These are phyloP conservation scores for Phytophthora palmivora DNA, from an alignment of 352 stramenopile species.

Conservation along the genomic window DNA sequence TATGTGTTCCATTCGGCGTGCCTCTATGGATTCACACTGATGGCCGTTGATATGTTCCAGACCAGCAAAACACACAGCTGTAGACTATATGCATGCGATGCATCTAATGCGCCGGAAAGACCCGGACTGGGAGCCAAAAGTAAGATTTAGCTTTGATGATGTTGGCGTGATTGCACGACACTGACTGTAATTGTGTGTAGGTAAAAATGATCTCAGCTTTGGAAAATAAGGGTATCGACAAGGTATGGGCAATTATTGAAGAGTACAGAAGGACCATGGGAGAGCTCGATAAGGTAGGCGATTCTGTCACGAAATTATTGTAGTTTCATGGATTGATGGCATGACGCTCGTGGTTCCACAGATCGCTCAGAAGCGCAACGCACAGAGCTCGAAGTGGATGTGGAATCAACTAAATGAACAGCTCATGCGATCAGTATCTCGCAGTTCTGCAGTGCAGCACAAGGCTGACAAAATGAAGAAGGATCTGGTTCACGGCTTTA, in stretches of 20 bases:
- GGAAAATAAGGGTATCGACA: conserved; percentile 74
- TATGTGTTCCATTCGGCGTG: neutral
- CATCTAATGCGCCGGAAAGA: conserved; percentile 86
- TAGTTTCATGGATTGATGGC: neutral
- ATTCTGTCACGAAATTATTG: neutral
- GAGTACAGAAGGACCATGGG: conserved; percentile 70
- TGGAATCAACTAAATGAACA: conserved; percentile 84
- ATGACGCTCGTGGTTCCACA: conserved; percentile 20
- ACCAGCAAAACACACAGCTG: conserved; percentile 71
- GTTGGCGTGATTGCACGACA: neutral
- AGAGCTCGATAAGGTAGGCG: conserved; percentile 53
- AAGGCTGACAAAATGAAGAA: conserved; percentile 68
- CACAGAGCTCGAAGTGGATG: conserved; percentile 84
- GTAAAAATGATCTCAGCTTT: conserved; percentile 79
- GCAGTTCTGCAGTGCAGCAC: conserved; percentile 47
- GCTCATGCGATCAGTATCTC: conserved; percentile 69
- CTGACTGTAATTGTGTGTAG: conserved; percentile 24
- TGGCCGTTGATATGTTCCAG: conserved; percentile 29
- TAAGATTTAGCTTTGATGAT: conserved; percentile 10
- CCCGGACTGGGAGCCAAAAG: conserved; percentile 80
- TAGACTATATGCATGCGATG: conserved; percentile 86
- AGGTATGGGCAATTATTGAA: conserved; percentile 71
- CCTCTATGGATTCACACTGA: neutral
- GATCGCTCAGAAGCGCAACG: conserved; percentile 74
- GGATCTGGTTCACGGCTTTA: conserved; percentile 66